Conservation (phyloP, 2,329 filamentous ascomycete genomes). For the Colletotrichum sp. region DNA sequence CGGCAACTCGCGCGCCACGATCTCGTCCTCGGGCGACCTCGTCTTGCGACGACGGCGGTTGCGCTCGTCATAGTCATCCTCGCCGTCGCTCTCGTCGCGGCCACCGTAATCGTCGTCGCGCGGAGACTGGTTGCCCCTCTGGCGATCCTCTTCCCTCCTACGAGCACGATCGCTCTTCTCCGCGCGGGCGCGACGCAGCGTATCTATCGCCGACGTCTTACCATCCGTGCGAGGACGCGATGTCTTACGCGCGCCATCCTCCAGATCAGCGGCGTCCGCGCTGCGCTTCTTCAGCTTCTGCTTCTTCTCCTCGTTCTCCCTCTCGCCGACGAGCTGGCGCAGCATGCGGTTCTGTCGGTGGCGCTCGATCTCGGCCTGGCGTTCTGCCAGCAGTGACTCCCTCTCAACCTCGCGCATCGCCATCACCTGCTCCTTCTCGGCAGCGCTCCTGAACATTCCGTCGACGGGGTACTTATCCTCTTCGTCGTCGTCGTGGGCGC, state of each 20-base stretch:
- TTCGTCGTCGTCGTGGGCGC: slow-evolving; percentile 55
- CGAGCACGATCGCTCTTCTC: slow-evolving; percentile 70
- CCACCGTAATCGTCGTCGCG: slow-evolving; percentile 61
- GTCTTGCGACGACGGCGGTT: slow-evolving; percentile 50
- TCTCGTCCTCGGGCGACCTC: slow-evolving; percentile 65
- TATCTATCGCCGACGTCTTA: slow-evolving; percentile 76
- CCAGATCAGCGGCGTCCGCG: slow-evolving; percentile 77
- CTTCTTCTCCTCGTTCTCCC: slow-evolving; percentile 65
- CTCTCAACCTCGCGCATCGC: slow-evolving; percentile 88
- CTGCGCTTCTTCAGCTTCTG: slow-evolving; percentile 78
- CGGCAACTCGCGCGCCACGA: slow-evolving; percentile 71
- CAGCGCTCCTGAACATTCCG: slow-evolving; percentile 77
- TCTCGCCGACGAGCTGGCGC: slow-evolving; percentile 74
- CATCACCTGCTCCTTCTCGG: slow-evolving; percentile 81
- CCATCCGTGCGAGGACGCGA: slow-evolving; percentile 74
- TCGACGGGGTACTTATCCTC: slow-evolving; percentile 83
- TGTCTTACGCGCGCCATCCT: slow-evolving; percentile 77
- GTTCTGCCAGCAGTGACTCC: slow-evolving; percentile 88
- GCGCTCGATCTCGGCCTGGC: slow-evolving; percentile 81
- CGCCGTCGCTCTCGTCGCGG: slow-evolving; percentile 75
- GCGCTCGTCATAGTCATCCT: slow-evolving; percentile 36
- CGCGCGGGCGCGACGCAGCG: slow-evolving; percentile 63
- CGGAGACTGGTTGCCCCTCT: slow-evolving; percentile 52
- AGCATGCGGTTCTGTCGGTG: slow-evolving; percentile 83
- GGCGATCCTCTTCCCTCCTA: slow-evolving; percentile 65